Percentiles rank a stretch among this genome's conserved stretches.
Evolutionary conservation across 371 early-diverging fungal species (phyloP).

Genomic region (Rhizopus stolonifer): DNA sequence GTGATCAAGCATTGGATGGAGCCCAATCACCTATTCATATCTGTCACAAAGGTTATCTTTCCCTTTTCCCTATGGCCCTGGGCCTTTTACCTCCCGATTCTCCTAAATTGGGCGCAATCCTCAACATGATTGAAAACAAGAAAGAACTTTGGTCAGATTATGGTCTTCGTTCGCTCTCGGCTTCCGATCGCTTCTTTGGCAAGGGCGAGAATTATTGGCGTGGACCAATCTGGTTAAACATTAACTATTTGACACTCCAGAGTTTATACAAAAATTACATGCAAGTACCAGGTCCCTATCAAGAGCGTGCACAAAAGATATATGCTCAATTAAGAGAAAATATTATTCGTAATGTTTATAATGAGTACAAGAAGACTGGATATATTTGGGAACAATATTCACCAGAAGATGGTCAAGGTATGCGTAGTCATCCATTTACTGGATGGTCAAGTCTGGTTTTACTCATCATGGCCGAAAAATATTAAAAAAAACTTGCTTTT

Average conservation of each 20-base stretch:
- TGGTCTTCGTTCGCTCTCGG: constrained; percentile 82
- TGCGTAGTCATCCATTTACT: constrained; percentile 91
- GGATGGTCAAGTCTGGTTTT: constrained; percentile 92
- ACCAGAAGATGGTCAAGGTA: constrained; percentile 75
- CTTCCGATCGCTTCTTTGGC: constrained; percentile 69
- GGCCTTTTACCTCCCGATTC: constrained; percentile 75
- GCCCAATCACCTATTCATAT: constrained; percentile 57
- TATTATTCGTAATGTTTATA: constrained; percentile 74
- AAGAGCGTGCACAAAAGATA: constrained; percentile 65
- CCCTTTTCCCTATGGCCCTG: constrained; percentile 79
- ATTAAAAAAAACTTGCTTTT: constrained; percentile 25
- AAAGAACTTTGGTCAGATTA: constrained; percentile 82
- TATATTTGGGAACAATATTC: constrained; percentile 95
- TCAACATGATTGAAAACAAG: constrained; percentile 75
- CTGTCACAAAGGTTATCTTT: constrained; percentile 88
- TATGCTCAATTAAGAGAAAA: constrained; percentile 77
- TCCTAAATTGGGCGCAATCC: constrained; percentile 63
- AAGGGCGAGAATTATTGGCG: constrained; percentile 94
- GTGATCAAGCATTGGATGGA: constrained; percentile 72
- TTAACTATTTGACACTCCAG: constrained; percentile 84
- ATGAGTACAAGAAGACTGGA: constrained; percentile 79
- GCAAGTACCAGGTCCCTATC: constrained; percentile 64
- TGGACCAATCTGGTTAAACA: constrained; percentile 94
- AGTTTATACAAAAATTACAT: constrained; percentile 80
- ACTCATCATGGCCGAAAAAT: constrained; percentile 73